A percentile compares a stretch with the other conserved stretches of the same genome.
Evolutionary conservation across 116 monocot species (phyloP).

Genomic region (Posidonia oceanica): DNA sequence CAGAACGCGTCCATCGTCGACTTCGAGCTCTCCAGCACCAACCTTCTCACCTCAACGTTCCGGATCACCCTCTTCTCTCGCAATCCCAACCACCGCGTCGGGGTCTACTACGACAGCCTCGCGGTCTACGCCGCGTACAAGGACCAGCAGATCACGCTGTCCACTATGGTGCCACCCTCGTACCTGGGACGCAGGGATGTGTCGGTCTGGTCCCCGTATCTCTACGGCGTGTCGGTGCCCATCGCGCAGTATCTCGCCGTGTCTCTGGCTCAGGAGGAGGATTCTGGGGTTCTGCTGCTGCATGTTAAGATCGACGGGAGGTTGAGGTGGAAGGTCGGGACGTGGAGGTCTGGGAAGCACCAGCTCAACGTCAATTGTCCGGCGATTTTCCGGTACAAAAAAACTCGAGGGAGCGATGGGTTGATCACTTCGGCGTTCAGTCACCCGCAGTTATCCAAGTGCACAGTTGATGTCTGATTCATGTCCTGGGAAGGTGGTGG

Average conservation of each 20-base stretch:
- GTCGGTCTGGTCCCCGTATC: slow-evolving; percentile 42
- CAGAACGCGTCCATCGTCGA: slow-evolving; percentile 24
- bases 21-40: slow-evolving; percentile 26
- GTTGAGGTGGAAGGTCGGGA: slow-evolving; percentile 58
- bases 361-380: slow-evolving; percentile 23
- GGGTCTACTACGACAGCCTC: slow-evolving; percentile 40
- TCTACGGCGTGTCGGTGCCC: slow-evolving; percentile 34
- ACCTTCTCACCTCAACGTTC: slow-evolving; percentile 18
- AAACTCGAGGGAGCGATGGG: no score
- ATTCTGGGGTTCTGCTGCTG: slow-evolving; percentile 23
- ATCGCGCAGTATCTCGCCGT: slow-evolving; percentile 24
- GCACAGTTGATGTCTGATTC: no score
- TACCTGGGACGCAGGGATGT: slow-evolving; percentile 48
- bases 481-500: no score
- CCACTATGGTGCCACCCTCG: slow-evolving; percentile 10
- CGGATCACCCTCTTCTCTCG: slow-evolving; percentile 26
- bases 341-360: slow-evolving; percentile 38
- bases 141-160: slow-evolving; percentile 31
- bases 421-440: no score
- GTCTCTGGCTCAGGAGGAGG: slow-evolving; percentile 31
- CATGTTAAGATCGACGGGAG: slow-evolving; percentile 38
- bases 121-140: slow-evolving; percentile 38
- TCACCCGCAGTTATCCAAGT: no score
- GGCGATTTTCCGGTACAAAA: background rate
- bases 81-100: slow-evolving; percentile 42